These are phyloP conservation scores for Ophiosphaerella korrae DNA, from an alignment of 2,329 filamentous ascomycete species.

Conservation along the genomic window DNA sequence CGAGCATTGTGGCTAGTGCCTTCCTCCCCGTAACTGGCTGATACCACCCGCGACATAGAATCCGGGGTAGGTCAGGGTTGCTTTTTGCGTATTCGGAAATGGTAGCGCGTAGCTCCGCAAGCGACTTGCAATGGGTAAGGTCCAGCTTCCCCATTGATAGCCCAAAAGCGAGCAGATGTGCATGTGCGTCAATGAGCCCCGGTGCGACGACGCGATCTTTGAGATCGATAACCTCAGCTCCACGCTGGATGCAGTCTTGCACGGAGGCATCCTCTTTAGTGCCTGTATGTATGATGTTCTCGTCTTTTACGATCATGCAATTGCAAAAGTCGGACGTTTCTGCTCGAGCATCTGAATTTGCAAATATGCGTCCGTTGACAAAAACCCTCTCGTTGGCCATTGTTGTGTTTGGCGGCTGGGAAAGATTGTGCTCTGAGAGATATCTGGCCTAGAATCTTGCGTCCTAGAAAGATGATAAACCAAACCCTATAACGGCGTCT, in stretches of 20 bases:
- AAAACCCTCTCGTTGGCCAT: conserved; percentile 10
- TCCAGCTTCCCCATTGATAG: conserved; percentile 56
- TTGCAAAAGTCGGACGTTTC: conserved; percentile 4
- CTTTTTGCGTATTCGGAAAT: conserved; percentile 50
- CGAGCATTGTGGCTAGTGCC: conserved; percentile 53
- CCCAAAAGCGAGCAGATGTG: conserved; percentile 59
- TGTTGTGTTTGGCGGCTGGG: neutral
- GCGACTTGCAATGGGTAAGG: conserved; percentile 51
- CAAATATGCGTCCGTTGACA: conserved; percentile 13
- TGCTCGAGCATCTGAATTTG: conserved; percentile 1
- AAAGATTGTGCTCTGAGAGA: neutral
- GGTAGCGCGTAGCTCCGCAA: conserved; percentile 52
- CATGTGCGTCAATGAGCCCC: conserved; percentile 60
- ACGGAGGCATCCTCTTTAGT: conserved; percentile 1
- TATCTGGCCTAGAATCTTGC: neutral
- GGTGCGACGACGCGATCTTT: conserved; percentile 50
- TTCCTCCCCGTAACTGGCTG: conserved; percentile 55
- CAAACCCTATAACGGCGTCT: no score
- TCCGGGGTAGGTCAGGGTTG: conserved; percentile 50
- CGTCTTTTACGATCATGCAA: conserved; percentile 11
- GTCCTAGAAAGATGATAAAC: no score
- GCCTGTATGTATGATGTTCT: conserved; percentile 8
- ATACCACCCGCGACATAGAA: conserved; percentile 55
- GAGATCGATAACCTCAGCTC: conserved; percentile 32
- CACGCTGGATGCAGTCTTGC: conserved; percentile 3